Evolutionary conservation across 73 alveolate genomes (phyloP).

Genomic region (Paraurostyla sp.): DNA sequence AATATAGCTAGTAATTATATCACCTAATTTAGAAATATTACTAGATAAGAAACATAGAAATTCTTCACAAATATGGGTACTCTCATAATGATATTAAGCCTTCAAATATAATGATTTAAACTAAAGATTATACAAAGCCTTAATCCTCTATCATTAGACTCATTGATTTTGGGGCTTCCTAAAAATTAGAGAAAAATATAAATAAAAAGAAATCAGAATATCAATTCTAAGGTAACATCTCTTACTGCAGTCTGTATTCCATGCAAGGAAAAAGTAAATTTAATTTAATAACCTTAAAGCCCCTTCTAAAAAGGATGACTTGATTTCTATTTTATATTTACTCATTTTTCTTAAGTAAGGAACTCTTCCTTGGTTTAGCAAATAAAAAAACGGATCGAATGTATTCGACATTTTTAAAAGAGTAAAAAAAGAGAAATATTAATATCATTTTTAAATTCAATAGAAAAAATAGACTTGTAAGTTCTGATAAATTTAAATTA

Average conservation of each 20-base stretch:
- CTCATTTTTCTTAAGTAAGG: constrained; percentile 18
- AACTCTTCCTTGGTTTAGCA: constrained; percentile 18
- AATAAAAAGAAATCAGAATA: not conserved
- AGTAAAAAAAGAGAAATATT: not conserved
- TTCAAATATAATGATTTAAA: not conserved
- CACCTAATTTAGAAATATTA: not conserved
- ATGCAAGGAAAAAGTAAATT: not conserved
- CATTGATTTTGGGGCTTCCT: not conserved
- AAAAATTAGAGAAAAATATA: not conserved
- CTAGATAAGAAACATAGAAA: not conserved
- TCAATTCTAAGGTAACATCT: not conserved
- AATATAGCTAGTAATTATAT: not conserved
- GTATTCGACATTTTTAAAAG: not conserved
- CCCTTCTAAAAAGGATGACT: constrained; percentile 33
- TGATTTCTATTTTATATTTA: not conserved
- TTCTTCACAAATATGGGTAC: not conserved
- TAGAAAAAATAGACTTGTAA: not conserved
- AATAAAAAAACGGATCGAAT: not conserved
- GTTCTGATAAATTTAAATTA: not conserved
- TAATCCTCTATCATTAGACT: not conserved
- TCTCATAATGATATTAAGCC: constrained; percentile 26
- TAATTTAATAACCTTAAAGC: not conserved
- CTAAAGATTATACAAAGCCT: not conserved
- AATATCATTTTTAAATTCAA: not conserved
- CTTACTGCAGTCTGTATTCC: constrained; percentile 1